Percentiles rank a stretch among this genome's conserved stretches.
Evolutionary conservation across 768 basidiomycete species (phyloP).

Genomic region (Lactarius indigo): DNA sequence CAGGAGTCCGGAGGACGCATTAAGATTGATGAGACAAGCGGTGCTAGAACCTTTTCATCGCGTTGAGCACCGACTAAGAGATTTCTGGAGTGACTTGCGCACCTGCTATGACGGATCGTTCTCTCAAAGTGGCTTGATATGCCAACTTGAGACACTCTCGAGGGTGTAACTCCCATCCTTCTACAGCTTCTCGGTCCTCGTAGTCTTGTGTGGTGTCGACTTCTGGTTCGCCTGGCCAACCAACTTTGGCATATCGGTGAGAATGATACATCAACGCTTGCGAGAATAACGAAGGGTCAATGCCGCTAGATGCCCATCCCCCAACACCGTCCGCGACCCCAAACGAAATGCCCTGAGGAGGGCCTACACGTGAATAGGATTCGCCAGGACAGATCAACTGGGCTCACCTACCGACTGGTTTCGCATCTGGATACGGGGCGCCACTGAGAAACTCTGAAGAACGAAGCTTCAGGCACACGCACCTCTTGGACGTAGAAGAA

Average conservation of each 20-base stretch:
- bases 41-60: slow-evolving; percentile 70
- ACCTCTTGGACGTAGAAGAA: slow-evolving; percentile 71
- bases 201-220: slow-evolving; percentile 74
- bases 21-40: slow-evolving; percentile 70
- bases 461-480: slow-evolving; percentile 29
- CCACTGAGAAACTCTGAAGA: slow-evolving; percentile 3
- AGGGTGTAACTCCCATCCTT: slow-evolving; percentile 67
- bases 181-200: slow-evolving; percentile 58
- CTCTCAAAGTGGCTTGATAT: slow-evolving; percentile 65
- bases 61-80: neutral
- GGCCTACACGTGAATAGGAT: slow-evolving; percentile 20
- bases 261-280: slow-evolving; percentile 90
- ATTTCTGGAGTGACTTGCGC: slow-evolving; percentile 2
- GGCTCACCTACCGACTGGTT: slow-evolving; percentile 64
- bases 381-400: neutral
- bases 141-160: slow-evolving; percentile 69
- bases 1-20: slow-evolving; percentile 68
- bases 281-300: slow-evolving; percentile 87
- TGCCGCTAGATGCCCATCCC: slow-evolving; percentile 80
- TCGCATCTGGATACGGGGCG: slow-evolving; percentile 53
- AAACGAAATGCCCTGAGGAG: slow-evolving; percentile 63
- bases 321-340: slow-evolving; percentile 93
- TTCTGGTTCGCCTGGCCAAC: slow-evolving; percentile 83
- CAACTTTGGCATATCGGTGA: slow-evolving; percentile 62
- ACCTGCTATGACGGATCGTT: slow-evolving; percentile 45